These are phyloP conservation scores for Parastagonospora nodorum DNA, from an alignment of 2,329 filamentous ascomycete genomes.

Conservation along the genomic window DNA sequence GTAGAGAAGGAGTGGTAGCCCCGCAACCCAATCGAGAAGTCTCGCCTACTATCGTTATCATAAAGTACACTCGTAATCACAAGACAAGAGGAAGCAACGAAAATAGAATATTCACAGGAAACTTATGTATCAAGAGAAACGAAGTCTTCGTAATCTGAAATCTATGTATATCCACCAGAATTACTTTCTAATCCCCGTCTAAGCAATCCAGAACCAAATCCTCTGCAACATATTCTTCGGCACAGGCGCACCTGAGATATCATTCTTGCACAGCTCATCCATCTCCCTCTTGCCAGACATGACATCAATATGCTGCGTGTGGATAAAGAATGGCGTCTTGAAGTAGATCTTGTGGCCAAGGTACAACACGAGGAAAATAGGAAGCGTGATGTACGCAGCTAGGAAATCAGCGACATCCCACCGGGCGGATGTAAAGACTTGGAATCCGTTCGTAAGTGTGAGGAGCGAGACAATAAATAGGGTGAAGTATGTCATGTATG, in stretches of 20 bases:
- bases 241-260: slow-evolving; percentile 35
- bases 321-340: slow-evolving; percentile 34
- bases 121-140: no score
- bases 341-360: slow-evolving; percentile 42
- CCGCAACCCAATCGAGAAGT: no score
- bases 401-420: slow-evolving; percentile 57
- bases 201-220: slow-evolving; percentile 47
- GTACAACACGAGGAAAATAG: slow-evolving; percentile 43
- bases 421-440: slow-evolving; percentile 59
- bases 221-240: slow-evolving; percentile 41
- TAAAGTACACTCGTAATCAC: no score
- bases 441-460: slow-evolving; percentile 44
- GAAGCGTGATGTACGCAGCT: slow-evolving; percentile 55
- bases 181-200: neutral
- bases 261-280: slow-evolving; percentile 42
- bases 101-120: no score
- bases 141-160: no score
- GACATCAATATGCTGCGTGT: slow-evolving; percentile 37
- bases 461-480: slow-evolving; percentile 52
- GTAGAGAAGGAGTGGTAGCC: no score
- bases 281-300: slow-evolving; percentile 43
- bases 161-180: no score
- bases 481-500: slow-evolving; percentile 64
- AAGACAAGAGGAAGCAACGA: no score
- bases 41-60: no score